Evolutionary conservation across 78 protist genomes (phyloP).

Genomic region (Tieghemostelium lacteum): DNA sequence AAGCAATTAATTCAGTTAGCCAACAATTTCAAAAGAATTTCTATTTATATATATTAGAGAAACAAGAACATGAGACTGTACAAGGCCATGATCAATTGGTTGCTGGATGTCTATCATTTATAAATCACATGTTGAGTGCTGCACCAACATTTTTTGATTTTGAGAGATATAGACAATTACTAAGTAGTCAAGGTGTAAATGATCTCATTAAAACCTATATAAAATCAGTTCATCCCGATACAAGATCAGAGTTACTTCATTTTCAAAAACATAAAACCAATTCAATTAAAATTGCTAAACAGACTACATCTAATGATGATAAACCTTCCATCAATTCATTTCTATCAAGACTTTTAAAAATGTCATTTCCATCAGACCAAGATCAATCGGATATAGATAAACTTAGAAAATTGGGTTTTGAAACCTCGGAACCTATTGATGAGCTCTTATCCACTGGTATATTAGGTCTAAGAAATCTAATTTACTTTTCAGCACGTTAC

Average conservation of each 20-base stretch:
- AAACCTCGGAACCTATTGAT: background rate
- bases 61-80: background rate
- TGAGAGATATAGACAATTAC: constrained; percentile 59
- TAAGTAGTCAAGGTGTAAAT: constrained; percentile 65
- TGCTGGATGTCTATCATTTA: constrained; percentile 71
- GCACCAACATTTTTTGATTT: constrained; percentile 70
- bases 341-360: constrained; percentile 44
- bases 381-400: background rate
- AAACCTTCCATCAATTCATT: constrained; percentile 14
- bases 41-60: constrained; percentile 46
- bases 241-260: constrained; percentile 65
- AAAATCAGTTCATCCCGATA: constrained; percentile 58
- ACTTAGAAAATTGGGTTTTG: constrained; percentile 32
- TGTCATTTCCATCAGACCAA: constrained; percentile 35
- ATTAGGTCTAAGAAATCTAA: constrained; percentile 47
- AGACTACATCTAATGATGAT: constrained; percentile 7
- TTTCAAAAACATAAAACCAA: constrained; percentile 57
- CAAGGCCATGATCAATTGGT: constrained; percentile 27
- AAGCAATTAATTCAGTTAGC: constrained; percentile 44
- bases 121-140: constrained; percentile 57
- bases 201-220: constrained; percentile 44
- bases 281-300: constrained; percentile 38
- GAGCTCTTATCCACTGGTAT: constrained; percentile 42
- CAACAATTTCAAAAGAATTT: constrained; percentile 58
- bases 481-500: constrained; percentile 73